phyloP scores from a whole-genome alignment of 108 stramenopile species.

The Cylindrotheca fusiformis region DNA sequence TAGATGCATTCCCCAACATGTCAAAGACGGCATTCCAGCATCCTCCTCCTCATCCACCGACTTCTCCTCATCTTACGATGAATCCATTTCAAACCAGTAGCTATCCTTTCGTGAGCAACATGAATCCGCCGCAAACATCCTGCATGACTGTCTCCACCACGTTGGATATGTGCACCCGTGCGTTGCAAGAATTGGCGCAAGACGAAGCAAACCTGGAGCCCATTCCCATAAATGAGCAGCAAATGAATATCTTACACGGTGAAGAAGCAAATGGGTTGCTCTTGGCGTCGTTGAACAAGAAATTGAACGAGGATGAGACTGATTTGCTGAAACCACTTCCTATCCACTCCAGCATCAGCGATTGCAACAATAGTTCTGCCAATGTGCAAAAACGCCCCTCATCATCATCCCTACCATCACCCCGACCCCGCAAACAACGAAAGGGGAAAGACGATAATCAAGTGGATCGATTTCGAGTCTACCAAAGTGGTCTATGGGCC shows the following conservation, averaged over 20 bases:
- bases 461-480: constrained; percentile 3
- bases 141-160: no score
- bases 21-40: no score
- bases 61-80: no score
- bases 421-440: not conserved
- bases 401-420: not conserved
- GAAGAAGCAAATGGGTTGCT: not conserved
- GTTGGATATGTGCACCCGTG: no score
- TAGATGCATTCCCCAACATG: no score
- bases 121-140: no score
- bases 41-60: not conserved
- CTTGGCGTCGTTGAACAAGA: not conserved
- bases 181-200: no score
- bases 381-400: not conserved
- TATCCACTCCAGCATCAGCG: not conserved
- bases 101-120: no score
- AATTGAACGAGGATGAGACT: not conserved
- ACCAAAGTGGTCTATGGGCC: constrained; percentile 10
- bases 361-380: not conserved
- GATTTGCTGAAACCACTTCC: not conserved
- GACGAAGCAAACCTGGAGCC: no score
- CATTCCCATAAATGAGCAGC: not conserved
- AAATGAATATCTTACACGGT: not conserved
- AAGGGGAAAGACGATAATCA: not conserved
- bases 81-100: no score